Conservation (phyloP, 2,329 filamentous ascomycete species). For the Pseudogymnoascus sp. region DNA sequence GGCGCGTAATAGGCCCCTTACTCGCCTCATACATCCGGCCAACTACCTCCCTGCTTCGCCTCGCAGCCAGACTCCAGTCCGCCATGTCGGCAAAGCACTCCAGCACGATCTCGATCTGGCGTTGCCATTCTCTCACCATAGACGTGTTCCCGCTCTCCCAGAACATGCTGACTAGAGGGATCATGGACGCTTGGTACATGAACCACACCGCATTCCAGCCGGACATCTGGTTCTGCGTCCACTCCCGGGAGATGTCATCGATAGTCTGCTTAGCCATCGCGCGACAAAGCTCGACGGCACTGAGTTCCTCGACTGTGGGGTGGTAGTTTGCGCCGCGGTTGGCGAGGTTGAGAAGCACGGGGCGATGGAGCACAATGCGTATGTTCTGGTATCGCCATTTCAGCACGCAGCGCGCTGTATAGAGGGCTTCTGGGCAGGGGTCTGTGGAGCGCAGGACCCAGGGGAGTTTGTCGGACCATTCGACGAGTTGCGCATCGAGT, state of each 20-base stretch:
- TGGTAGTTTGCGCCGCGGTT: slow-evolving; percentile 24
- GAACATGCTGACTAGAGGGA: slow-evolving; percentile 69
- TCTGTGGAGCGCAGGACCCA: slow-evolving; percentile 58
- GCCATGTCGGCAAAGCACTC: slow-evolving; percentile 58
- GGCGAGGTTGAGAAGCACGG: slow-evolving; percentile 62
- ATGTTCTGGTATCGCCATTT: slow-evolving; percentile 78
- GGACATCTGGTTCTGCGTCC: slow-evolving; percentile 66
- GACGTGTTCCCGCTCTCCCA: slow-evolving; percentile 46
- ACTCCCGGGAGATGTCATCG: slow-evolving; percentile 64
- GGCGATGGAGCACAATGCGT: slow-evolving; percentile 68
- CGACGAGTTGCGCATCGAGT: slow-evolving; percentile 62
- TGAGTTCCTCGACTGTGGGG: slow-evolving; percentile 54
- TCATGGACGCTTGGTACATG: slow-evolving; percentile 73
- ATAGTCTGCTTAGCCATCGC: slow-evolving; percentile 65
- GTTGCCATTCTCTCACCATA: slow-evolving; percentile 41
- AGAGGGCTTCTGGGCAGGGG: slow-evolving; percentile 63
- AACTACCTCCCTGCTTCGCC: slow-evolving; percentile 57
- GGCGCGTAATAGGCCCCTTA: slow-evolving; percentile 25
- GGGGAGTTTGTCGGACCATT: slow-evolving; percentile 67
- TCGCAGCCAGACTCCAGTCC: slow-evolving; percentile 58
- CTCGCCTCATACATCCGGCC: slow-evolving; percentile 57
- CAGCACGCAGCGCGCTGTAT: slow-evolving; percentile 67
- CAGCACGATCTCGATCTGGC: slow-evolving; percentile 53
- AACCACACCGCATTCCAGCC: slow-evolving; percentile 82
- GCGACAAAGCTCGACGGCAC: slow-evolving; percentile 62